Evolutionary conservation across 2,329 filamentous ascomycete genomes (phyloP), one percentile per base, ranked within the genome.

Genomic region (Coniochaeta sp.): DNA sequence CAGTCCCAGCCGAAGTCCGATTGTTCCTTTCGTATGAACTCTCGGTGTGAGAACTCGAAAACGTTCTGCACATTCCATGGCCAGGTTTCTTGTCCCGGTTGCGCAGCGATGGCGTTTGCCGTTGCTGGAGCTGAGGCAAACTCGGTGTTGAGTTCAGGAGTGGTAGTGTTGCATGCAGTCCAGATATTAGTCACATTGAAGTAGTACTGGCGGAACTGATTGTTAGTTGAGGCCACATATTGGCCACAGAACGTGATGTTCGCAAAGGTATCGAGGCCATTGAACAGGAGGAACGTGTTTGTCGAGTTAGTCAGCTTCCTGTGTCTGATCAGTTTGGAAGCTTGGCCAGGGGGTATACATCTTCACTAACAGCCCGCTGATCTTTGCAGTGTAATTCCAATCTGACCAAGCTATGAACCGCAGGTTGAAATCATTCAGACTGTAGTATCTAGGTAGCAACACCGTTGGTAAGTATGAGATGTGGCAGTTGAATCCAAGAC

Each of bases 1-100:
- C 83, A 85, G 62, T 86, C 84, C 85, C 84, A 88, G 1, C 85
- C 85, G 68, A 87, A 87, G 67, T 87, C 83, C 8, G 76, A 82
- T 67, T 87, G 81, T 66, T 86, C 79, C 66, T 87, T 86, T 32
- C 84, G 77, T 38, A 86, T 80, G 62, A 81, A 85, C 67, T 79
- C 77, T 7, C 81, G 75, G 60, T 84, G 80, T 0, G 74, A 68
- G 56, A 82, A 83, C 62, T 85, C 81, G 60, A 77, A 83, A 0
- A 75, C 55, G 17, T 74, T 69, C 63, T 84, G 74, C 3, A 84
- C 75, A 9, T 71, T 73, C 59, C 64, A 65, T 0, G 82, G 81
- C 80, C 81, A 85, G 44, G 77, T 74, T 63, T 79, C 75, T 62
- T 80, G 76, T 2, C 74, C 77, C 0, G 80, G 78, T 63, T 79